Base-by-base conservation (phyloP, 2,329 filamentous ascomycete genomes). In the Fusarium nelsonii region DNA sequence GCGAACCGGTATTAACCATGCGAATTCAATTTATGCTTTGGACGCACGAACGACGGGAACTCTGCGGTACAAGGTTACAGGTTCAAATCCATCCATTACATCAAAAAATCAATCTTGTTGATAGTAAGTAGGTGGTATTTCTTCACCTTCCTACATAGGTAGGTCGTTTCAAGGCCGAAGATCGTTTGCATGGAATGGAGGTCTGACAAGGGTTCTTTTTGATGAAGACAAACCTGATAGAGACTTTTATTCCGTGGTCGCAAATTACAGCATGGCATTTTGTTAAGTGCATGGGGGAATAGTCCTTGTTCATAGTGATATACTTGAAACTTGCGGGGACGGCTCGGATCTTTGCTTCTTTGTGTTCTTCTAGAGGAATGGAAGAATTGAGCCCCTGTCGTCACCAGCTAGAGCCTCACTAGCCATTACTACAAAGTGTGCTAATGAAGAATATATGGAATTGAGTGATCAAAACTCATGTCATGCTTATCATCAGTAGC, bases 1-100 rank as follows among this genome's bases (percentile, higher is more conserved):
- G 71, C 71, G 71, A 73, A 71, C 50, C 44, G 59, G 58, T 54
- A 51, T 39, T 40, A 55, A 55, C 65, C 56, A 69, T 63, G 61
- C 52, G 52, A 56, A 30, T 54, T 61, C 53, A 43, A 51, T 44
- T 69, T 52, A 60, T 63, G 41, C 45, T 44, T 37, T 51, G 32
- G 49, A 23, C 20, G 51, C 14, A 65, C 71, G 57, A 55, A 58
- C 51, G 44, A 69, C 61, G 65, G 51, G 60, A 54, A 60, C 33
- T 39, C 23, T 61, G 60, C 44, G 23, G 65, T 72, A 65, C 32
- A 48, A 68, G 56, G 66, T 58, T 69, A 40, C 54, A 69, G 41
- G 55, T 23, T 49, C 34, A 8, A 36, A 8, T 23, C 16, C 34
- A 37, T 37, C 34, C 16, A n/a, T 45, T 32, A 39, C 23, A 23